These are phyloP conservation scores for Thuja plicata DNA, from an alignment of 83 land plant genomes.

Conservation along the genomic window DNA sequence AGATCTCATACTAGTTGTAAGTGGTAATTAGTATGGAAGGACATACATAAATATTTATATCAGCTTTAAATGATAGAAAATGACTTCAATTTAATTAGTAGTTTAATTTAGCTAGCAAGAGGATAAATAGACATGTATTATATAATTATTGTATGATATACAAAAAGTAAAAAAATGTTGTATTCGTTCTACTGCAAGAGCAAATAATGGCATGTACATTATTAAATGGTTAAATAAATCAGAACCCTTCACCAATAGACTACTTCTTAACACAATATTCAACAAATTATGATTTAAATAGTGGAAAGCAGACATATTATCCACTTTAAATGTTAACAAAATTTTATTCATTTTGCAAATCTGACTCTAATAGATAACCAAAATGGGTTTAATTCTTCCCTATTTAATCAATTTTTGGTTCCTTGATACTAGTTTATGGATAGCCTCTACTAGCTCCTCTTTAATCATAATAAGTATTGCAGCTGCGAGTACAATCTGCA, in stretches of 20 bases:
- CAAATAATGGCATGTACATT: conserved; percentile 13
- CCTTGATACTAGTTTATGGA: conserved; percentile 42
- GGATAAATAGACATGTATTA: background rate
- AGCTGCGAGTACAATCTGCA: conserved; percentile 90
- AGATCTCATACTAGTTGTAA: background rate
- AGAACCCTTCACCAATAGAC: background rate
- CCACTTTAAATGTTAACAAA: background rate
- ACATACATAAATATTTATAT: background rate
- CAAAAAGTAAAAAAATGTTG: background rate
- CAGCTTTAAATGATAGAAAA: background rate
- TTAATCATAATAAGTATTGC: conserved; percentile 89
- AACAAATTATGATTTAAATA: background rate
- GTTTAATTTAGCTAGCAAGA: background rate
- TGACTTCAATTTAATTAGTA: no score
- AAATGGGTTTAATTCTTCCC: background rate
- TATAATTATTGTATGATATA: background rate
- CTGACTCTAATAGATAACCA: background rate
- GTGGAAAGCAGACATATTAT: background rate
- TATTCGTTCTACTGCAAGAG: background rate
- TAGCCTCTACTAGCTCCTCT: conserved; percentile 78
- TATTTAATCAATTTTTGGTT: conserved; percentile 17
- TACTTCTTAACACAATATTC: background rate
- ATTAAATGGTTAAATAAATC: background rate
- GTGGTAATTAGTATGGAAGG: background rate
- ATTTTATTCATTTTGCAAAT: background rate